Evolutionary conservation across 352 stramenopile species (phyloP).

Genomic region (Phytophthora kernoviae): DNA sequence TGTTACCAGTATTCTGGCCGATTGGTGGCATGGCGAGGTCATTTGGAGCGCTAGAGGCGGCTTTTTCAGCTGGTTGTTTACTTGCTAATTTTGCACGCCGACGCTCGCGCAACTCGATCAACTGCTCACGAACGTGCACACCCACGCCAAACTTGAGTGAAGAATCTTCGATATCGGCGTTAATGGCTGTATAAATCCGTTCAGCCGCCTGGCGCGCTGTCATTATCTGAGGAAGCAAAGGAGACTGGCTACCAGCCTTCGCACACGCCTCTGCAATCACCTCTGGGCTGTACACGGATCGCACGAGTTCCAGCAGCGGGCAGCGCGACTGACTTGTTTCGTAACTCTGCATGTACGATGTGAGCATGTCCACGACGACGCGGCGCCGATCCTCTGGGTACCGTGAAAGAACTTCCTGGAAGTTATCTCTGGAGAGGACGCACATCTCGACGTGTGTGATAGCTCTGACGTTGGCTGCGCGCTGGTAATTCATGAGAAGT

Average conservation of each 20-base stretch:
- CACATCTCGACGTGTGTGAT: conserved; percentile 63
- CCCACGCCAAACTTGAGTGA: conserved; percentile 37
- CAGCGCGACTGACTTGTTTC: conserved; percentile 21
- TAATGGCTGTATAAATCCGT: conserved; percentile 33
- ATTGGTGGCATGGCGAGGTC: background rate
- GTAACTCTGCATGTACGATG: conserved; percentile 39
- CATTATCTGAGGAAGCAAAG: conserved; percentile 6
- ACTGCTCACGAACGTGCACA: conserved; percentile 21
- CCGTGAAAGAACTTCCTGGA: conserved; percentile 41
- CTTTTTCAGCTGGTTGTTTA: background rate
- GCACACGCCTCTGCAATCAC: conserved; percentile 24
- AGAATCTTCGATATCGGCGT: conserved; percentile 24
- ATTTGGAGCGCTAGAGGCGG: background rate
- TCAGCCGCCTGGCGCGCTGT: conserved; percentile 26
- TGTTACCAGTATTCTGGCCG: background rate
- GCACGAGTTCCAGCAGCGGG: conserved; percentile 32
- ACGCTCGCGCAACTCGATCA: conserved; percentile 31
- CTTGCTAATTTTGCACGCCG: conserved; percentile 3
- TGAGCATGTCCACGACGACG: conserved; percentile 38
- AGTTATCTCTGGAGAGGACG: conserved; percentile 41
- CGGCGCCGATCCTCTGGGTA: conserved; percentile 38
- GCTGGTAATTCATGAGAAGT: conserved; percentile 60
- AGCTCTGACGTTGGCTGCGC: conserved; percentile 46
- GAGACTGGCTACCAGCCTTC: conserved; percentile 4
- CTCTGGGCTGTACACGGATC: conserved; percentile 26